Evolutionary conservation across 148 eudicot species (phyloP).

Genomic region (Rheum nobile): DNA sequence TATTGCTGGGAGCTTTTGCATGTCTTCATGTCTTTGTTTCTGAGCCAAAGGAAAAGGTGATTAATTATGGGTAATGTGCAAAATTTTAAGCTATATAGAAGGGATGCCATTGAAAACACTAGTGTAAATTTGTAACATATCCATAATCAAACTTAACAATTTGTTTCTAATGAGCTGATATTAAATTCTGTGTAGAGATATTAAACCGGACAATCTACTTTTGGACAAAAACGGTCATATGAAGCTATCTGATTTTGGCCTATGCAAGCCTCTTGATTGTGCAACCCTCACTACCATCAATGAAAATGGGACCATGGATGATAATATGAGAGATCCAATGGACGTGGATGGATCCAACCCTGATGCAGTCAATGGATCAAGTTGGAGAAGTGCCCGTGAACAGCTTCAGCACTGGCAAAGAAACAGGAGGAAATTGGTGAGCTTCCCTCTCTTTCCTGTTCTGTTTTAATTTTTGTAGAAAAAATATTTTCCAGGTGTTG

Average conservation of each 20-base stretch:
- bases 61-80: not conserved
- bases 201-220: conserved; percentile 94
- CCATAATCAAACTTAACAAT: not conserved
- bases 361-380: conserved; percentile 53
- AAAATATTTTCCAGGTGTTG: not conserved
- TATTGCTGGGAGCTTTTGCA: not conserved
- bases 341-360: conserved; percentile 71
- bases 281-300: conserved; percentile 78
- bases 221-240: conserved; percentile 91
- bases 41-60: not conserved
- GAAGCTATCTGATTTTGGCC: conserved; percentile 98
- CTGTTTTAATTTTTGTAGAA: no score
- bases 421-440: conserved; percentile 89
- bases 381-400: conserved; percentile 86
- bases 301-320: conserved; percentile 77
- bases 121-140: not conserved
- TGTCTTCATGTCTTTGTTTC: not conserved
- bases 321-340: conserved; percentile 63
- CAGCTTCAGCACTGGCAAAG: conserved; percentile 99
- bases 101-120: not conserved
- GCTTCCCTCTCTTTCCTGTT: conserved; percentile 4
- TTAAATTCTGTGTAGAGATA: conserved; percentile 43
- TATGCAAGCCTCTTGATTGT: conserved; percentile 96
- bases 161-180: not conserved
- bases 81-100: not conserved